phyloP scores from a whole-genome alignment of 768 basidiomycete species.

The Mycena galericulata region DNA sequence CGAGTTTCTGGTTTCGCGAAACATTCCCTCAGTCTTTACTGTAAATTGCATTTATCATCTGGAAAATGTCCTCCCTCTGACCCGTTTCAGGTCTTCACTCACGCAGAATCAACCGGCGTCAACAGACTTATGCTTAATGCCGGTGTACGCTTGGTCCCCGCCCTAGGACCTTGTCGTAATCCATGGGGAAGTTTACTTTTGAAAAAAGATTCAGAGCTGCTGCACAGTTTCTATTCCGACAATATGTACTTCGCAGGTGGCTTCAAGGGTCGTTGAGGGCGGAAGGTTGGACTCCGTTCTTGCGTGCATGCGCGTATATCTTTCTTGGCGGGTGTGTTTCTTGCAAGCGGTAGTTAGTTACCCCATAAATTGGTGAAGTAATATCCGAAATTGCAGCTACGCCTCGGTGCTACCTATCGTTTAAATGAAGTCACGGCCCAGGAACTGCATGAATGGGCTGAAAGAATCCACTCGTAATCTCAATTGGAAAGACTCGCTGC shows the following conservation, averaged over 20 bases:
- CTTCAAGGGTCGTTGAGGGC: constrained; percentile 4
- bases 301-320: too few species aligned
- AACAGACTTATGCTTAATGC: constrained; percentile 36
- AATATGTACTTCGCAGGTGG: constrained; percentile 14
- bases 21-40: constrained; percentile 50
- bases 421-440: too few species aligned
- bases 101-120: constrained; percentile 45
- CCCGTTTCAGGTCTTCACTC: constrained; percentile 43
- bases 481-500: too few species aligned
- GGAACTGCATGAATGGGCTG: too few species aligned
- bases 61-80: neutral
- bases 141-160: constrained; percentile 40
- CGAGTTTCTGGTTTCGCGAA: constrained; percentile 38
- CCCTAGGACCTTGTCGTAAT: constrained; percentile 44
- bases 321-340: too few species aligned
- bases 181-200: constrained; percentile 46
- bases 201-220: constrained; percentile 33
- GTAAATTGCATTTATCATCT: constrained; percentile 33
- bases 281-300: too few species aligned
- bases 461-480: too few species aligned
- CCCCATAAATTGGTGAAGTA: too few species aligned
- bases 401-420: too few species aligned
- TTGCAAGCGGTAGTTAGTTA: too few species aligned
- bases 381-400: too few species aligned
- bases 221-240: neutral